Percentiles rank a stretch among this genome's conserved stretches.
Conservation (phyloP, 768 basidiomycete genomes). For the Termitomyces sp. region DNA sequence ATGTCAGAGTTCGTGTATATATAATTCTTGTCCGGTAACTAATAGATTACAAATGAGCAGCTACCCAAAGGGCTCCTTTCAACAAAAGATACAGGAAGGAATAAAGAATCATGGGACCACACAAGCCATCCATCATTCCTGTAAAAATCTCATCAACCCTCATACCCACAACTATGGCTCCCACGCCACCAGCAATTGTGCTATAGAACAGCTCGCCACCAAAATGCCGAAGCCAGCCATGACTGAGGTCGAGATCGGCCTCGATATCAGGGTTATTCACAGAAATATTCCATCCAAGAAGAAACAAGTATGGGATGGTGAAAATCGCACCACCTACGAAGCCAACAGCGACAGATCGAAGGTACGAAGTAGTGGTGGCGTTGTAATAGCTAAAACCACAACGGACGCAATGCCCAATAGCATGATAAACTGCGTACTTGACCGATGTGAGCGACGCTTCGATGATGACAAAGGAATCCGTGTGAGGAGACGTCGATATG, state of each 20-base stretch:
- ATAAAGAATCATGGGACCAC: neutral
- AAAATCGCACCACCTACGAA: conserved; percentile 17
- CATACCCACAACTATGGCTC: neutral
- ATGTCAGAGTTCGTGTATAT: neutral
- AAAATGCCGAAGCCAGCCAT: neutral
- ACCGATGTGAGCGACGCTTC: conserved; percentile 17
- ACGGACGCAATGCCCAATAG: conserved; percentile 6
- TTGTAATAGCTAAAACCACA: neutral
- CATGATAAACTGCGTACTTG: conserved; percentile 19
- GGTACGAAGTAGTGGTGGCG: neutral
- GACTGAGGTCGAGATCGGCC: neutral
- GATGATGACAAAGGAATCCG: conserved; percentile 12
- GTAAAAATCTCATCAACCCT: neutral
- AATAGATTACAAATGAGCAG: neutral
- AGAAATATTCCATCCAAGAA: conserved; percentile 2
- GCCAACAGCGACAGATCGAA: conserved; percentile 3
- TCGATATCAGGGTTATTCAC: neutral
- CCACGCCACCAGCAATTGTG: neutral
- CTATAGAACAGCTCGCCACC: neutral
- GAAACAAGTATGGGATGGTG: conserved; percentile 15
- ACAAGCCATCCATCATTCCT: neutral
- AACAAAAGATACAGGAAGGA: neutral
- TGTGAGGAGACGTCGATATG: neutral
- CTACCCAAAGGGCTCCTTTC: neutral
- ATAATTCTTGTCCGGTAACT: neutral